A percentile compares a stretch with the other conserved stretches of the same genome.
phyloP scores from a whole-genome alignment of 495 filamentous ascomycete species.

The Chaetomidium leptoderma region DNA sequence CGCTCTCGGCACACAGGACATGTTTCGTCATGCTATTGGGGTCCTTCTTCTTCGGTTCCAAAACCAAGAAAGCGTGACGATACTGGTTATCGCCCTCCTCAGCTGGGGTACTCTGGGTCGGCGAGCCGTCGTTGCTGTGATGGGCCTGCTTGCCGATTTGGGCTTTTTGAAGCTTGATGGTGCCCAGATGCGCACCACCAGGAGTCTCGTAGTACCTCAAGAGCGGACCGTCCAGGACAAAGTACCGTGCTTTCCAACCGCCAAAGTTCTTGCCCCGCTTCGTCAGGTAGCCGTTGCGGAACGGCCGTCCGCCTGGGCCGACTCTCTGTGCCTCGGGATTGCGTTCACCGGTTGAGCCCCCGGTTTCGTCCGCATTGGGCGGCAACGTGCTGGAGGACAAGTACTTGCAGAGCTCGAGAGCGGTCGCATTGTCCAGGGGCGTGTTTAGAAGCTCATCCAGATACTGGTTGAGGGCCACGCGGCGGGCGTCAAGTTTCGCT shows the following conservation, averaged over 20 bases:
- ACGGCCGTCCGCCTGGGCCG: conserved; percentile 60
- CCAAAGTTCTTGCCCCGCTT: conserved; percentile 98
- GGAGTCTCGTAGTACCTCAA: conserved; percentile 88
- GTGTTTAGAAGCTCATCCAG: conserved; percentile 79
- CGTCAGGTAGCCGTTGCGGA: conserved; percentile 88
- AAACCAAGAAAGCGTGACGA: conserved; percentile 88
- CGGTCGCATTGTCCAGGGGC: conserved; percentile 70
- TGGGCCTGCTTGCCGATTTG: conserved; percentile 89
- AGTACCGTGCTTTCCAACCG: conserved; percentile 97
- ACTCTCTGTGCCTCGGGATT: conserved; percentile 39
- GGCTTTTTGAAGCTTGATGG: conserved; percentile 84
- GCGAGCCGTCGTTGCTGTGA: conserved; percentile 57
- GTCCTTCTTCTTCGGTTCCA: conserved; percentile 96
- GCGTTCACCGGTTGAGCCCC: conserved; percentile 41
- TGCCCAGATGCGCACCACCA: conserved; percentile 82
- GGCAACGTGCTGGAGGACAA: conserved; percentile 82
- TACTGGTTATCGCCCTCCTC: conserved; percentile 88
- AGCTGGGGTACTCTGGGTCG: conserved; percentile 55
- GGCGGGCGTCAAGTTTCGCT: conserved; percentile 84
- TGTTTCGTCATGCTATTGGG: conserved; percentile 86
- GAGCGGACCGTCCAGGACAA: conserved; percentile 83
- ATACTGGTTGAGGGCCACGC: conserved; percentile 76
- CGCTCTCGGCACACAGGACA: conserved; percentile 92
- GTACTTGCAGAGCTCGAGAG: conserved; percentile 81
- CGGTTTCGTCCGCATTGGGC: conserved; percentile 63